Evolutionary conservation across 2,329 filamentous ascomycete species (phyloP).

Genomic region (Erysiphe neolycopersici): DNA sequence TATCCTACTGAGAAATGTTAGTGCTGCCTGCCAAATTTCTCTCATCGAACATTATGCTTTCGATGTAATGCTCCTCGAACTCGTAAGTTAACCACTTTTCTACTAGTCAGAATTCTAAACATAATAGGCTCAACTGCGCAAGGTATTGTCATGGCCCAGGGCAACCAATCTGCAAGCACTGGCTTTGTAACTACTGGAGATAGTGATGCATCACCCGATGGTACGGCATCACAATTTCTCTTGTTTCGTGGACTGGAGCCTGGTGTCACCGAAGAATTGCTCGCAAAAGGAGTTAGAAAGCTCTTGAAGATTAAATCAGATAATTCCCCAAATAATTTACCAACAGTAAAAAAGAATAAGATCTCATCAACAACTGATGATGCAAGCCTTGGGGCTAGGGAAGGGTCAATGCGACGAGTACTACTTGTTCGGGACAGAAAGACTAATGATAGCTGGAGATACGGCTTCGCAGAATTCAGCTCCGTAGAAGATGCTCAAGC

Average conservation of each 20-base stretch:
- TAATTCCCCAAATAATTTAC: conserved; percentile 14
- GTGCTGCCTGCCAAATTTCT: conserved; percentile 29
- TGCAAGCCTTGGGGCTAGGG: conserved; percentile 32
- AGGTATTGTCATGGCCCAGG: conserved; percentile 13
- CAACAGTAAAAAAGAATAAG: conserved; percentile 17
- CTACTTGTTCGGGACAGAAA: conserved; percentile 48
- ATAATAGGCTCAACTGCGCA: conserved; percentile 12
- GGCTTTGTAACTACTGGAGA: conserved; percentile 24
- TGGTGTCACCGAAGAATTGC: conserved; percentile 42
- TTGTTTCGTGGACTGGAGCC: conserved; percentile 45
- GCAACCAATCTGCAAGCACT: conserved; percentile 15
- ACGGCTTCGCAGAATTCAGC: conserved; percentile 64
- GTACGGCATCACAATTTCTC: conserved; percentile 37
- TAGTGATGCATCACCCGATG: conserved; percentile 25
- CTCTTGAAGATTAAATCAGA: conserved; percentile 32
- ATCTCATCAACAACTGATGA: conserved; percentile 25
- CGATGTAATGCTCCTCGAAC: conserved; percentile 27
- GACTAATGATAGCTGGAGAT: conserved; percentile 49
- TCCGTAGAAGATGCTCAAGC: conserved; percentile 49
- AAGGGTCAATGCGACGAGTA: conserved; percentile 49
- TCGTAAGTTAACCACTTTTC: conserved; percentile 16
- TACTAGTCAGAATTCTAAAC: conserved; percentile 8
- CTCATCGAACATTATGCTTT: conserved; percentile 27
- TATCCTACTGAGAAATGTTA: conserved; percentile 9
- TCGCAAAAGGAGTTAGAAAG: conserved; percentile 47